Conservation (phyloP, 2,329 filamentous ascomycete species). For the Stachybotrys chartarum region DNA sequence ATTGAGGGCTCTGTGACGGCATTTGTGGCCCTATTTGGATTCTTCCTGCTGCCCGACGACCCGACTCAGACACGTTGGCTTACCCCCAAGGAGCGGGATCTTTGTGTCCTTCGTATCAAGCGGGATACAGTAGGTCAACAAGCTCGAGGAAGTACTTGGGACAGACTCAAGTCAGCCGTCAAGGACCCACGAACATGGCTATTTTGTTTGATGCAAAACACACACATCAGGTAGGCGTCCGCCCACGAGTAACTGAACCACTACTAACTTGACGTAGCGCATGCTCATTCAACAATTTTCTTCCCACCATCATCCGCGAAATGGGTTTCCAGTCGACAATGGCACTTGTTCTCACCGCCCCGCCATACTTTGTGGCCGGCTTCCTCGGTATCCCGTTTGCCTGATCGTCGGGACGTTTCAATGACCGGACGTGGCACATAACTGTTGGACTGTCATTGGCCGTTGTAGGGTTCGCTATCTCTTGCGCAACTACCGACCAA, state of each 20-base stretch:
- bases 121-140: conserved; percentile 26
- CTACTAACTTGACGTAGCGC: conserved; percentile 3
- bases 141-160: conserved; percentile 4
- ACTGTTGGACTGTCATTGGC: conserved; percentile 33
- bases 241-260: neutral
- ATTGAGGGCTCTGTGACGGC: conserved; percentile 35
- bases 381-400: conserved; percentile 36
- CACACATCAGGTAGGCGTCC: conserved; percentile 6
- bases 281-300: conserved; percentile 12
- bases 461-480: conserved; percentile 33
- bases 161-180: conserved; percentile 6
- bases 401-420: conserved; percentile 40
- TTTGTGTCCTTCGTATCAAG: conserved; percentile 29
- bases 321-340: conserved; percentile 12
- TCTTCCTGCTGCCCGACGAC: conserved; percentile 16
- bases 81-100: conserved; percentile 32
- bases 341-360: conserved; percentile 10
- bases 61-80: conserved; percentile 33
- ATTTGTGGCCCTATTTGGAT: conserved; percentile 12
- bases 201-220: conserved; percentile 9
- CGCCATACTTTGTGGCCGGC: conserved; percentile 18
- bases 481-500: conserved; percentile 28
- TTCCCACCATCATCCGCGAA: conserved; percentile 10
- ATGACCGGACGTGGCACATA: conserved; percentile 44
- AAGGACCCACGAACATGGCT: conserved; percentile 8